Evolutionary conservation across 2,329 filamentous ascomycete species (phyloP).

Genomic region (Aspergillus sp.): DNA sequence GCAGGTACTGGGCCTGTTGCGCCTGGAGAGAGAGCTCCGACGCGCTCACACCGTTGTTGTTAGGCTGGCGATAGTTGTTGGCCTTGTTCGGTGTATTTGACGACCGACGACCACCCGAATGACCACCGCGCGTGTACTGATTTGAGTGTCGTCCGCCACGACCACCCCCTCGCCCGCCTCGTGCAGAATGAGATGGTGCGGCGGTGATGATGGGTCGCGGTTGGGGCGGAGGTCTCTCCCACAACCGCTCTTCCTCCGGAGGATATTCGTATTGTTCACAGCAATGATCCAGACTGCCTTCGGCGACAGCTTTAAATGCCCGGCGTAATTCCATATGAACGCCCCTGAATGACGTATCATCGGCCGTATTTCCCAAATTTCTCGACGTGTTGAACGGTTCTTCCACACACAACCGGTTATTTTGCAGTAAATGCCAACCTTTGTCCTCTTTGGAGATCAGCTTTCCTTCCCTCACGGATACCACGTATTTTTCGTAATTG

Average conservation of each 20-base stretch:
- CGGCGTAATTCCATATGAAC: conserved; percentile 85
- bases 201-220: conserved; percentile 52
- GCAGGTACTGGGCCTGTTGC: conserved; percentile 46
- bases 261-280: conserved; percentile 89
- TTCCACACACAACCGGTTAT: conserved; percentile 88
- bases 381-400: conserved; percentile 89
- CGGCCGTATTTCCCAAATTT: conserved; percentile 93
- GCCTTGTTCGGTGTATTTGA: conserved; percentile 54
- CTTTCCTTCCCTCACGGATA: conserved; percentile 81
- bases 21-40: conserved; percentile 42
- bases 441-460: conserved; percentile 80
- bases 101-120: conserved; percentile 50
- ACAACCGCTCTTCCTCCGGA: conserved; percentile 66
- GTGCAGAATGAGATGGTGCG: conserved; percentile 39
- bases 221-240: conserved; percentile 56
- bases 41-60: conserved; percentile 32
- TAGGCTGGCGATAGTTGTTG: conserved; percentile 37
- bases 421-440: conserved; percentile 75
- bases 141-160: conserved; percentile 50
- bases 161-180: conserved; percentile 48
- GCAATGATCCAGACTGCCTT: conserved; percentile 75
- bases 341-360: conserved; percentile 89
- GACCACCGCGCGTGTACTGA: conserved; percentile 47
- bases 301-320: conserved; percentile 78
- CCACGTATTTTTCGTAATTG: conserved; percentile 77